Percentiles rank a stretch among this genome's conserved stretches.
Evolutionary conservation across 306 rosid species (phyloP).

Genomic region (Rosa persica): DNA sequence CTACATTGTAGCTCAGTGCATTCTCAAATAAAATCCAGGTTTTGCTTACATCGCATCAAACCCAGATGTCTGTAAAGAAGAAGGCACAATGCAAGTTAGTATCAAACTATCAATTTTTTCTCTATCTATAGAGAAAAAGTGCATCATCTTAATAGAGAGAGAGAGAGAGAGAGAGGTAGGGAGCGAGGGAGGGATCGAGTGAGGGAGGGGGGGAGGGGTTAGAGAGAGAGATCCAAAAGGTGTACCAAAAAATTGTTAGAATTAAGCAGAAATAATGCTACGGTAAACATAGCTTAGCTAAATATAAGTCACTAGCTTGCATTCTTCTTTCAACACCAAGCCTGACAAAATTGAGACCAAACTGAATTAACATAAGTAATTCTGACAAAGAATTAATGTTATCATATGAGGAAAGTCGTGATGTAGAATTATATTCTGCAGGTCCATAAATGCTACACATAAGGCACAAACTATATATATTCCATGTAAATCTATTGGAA

Average conservation of each 20-base stretch:
- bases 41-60: no score
- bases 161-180: no score
- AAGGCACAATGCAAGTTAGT: no score
- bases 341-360: constrained; percentile 51
- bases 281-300: constrained; percentile 65
- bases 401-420: constrained; percentile 10
- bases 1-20: constrained; percentile 56
- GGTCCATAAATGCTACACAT: background rate
- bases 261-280: no score
- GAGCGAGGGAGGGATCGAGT: no score
- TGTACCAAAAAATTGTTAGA: no score
- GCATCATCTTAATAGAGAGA: no score
- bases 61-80: no score
- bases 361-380: constrained; percentile 13
- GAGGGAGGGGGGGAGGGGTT: no score
- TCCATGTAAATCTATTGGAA: constrained; percentile 17
- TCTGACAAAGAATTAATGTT: constrained; percentile 9
- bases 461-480: background rate
- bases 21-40: constrained; percentile 33
- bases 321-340: constrained; percentile 64
- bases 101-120: no score
- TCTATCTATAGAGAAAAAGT: no score
- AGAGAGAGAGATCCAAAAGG: no score
- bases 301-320: constrained; percentile 63
- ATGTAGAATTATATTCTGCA: background rate